phyloP scores from a whole-genome alignment of 2,329 filamentous ascomycete genomes.

The Talaromyces islandicus region DNA sequence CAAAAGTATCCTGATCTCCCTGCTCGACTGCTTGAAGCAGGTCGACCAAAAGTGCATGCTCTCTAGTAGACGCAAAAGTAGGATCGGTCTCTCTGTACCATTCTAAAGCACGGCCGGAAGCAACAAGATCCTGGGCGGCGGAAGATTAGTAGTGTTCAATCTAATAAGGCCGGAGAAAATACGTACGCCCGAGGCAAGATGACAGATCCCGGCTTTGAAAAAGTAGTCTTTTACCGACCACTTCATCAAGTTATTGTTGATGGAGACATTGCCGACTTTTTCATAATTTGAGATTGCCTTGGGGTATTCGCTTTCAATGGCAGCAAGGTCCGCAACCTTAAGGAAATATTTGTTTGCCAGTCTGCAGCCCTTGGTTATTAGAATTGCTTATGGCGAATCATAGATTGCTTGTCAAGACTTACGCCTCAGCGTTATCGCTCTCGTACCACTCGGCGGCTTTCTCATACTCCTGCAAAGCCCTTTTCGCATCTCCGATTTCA shows the following conservation, averaged over 20 bases:
- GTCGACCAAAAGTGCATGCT: conserved; percentile 75
- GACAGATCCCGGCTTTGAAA: conserved; percentile 87
- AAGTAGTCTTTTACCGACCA: conserved; percentile 96
- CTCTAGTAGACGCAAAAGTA: conserved; percentile 68
- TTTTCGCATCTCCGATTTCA: conserved; percentile 70
- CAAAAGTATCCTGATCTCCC: conserved; percentile 74
- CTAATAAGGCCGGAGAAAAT: background rate
- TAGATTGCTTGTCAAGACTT: conserved; percentile 19
- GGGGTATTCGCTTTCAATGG: conserved; percentile 76
- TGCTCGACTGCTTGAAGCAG: conserved; percentile 68
- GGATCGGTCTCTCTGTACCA: conserved; percentile 75
- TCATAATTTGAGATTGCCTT: conserved; percentile 79
- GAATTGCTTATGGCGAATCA: background rate
- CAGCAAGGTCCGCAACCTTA: conserved; percentile 84
- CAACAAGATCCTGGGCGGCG: conserved; percentile 60
- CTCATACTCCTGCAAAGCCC: conserved; percentile 77
- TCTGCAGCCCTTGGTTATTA: conserved; percentile 36
- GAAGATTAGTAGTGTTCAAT: background rate
- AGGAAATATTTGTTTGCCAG: conserved; percentile 90
- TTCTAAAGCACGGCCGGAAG: conserved; percentile 71
- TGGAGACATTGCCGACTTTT: conserved; percentile 68
- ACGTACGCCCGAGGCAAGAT: conserved; percentile 58
- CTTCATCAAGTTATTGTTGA: conserved; percentile 87
- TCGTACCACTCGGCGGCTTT: conserved; percentile 85
- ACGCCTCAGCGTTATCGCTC: conserved; percentile 76